Base-by-base conservation (phyloP, 352 stramenopile species). In the Globisporangium takayamanum region DNA sequence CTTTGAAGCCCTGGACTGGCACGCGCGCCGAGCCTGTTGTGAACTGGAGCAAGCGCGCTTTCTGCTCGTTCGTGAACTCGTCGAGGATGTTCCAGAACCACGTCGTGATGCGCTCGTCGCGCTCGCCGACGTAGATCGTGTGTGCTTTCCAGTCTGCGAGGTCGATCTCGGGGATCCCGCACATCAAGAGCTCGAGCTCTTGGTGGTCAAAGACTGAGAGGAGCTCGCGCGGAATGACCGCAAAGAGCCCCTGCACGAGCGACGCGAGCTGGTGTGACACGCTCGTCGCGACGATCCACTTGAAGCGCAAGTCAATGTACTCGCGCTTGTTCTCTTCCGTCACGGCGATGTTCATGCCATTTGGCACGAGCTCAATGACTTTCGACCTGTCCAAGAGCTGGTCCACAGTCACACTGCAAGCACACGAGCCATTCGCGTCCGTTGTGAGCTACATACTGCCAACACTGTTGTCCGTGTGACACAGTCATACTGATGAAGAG, bases 71-170 rank as follows among this genome's bases (percentile, higher is more conserved):
- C 3, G 85, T 86, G 37, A 99, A 94, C 53, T 86, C 83, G 50
- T 91, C 84, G 42, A 99, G 79, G 47, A 97, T 95, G 60, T 97
- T 97, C 97, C 97, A 99, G 68, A 98, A 99, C 96, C 95, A 99
- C 33, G 79, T 69, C 52, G 98, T 97, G 60, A 97, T 86, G 67
- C 95, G 88, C 26, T 91, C 77, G 53, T 92, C 83, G 45, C 74
- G 74, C 59, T 90, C 79, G 44, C 82, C 85, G 47, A 92, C 81
- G 80, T 98, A 98, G 72, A 98, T 96, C 55, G 97, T 99, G 70
- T 99, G 95, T 57, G 88, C 87, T 66, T 98, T 96, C 76, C 97
- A 92, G 72, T 99, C 95, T 46, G 89, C 66, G 52, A 98, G 84
- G 69, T 99, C 95, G 58, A 99, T 98, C 54, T 99, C 92, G 16